Conservation (phyloP, 202 grass and related monocot species). For the Carex arenaria region DNA sequence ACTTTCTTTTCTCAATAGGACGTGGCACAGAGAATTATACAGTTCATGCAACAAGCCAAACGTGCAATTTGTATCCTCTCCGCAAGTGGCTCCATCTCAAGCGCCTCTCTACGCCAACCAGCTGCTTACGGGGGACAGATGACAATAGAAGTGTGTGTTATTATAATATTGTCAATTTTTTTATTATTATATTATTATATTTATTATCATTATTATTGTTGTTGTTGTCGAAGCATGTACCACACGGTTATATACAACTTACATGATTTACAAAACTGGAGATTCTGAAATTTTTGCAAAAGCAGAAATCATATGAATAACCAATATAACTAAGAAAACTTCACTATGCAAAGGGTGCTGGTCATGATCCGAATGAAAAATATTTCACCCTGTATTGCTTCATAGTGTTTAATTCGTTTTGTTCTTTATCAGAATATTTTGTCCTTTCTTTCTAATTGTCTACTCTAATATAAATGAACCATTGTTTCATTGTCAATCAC, state of each 20-base stretch:
- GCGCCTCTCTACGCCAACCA: slow-evolving; percentile 41
- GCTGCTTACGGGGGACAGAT: slow-evolving; percentile 33
- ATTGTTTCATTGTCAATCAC: neutral
- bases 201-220: no score
- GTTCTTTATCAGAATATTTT: neutral
- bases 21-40: slow-evolving; percentile 33
- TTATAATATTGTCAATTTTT: neutral
- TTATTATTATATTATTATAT: neutral
- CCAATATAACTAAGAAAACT: neutral
- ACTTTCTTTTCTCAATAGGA: slow-evolving; percentile 26
- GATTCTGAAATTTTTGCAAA: neutral
- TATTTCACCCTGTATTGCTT: neutral
- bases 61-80: slow-evolving; percentile 42
- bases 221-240: neutral
- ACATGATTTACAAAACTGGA: neutral
- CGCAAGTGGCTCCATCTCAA: slow-evolving; percentile 42
- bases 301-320: neutral
- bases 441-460: neutral
- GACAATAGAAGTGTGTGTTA: slow-evolving; percentile 26
- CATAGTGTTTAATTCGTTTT: neutral
- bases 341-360: neutral
- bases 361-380: neutral
- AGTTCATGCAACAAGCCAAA: slow-evolving; percentile 26
- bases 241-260: neutral
- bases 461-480: neutral